phyloP scores from a whole-genome alignment of 75 land plant species.

The Chamaecyparis obtusa region DNA sequence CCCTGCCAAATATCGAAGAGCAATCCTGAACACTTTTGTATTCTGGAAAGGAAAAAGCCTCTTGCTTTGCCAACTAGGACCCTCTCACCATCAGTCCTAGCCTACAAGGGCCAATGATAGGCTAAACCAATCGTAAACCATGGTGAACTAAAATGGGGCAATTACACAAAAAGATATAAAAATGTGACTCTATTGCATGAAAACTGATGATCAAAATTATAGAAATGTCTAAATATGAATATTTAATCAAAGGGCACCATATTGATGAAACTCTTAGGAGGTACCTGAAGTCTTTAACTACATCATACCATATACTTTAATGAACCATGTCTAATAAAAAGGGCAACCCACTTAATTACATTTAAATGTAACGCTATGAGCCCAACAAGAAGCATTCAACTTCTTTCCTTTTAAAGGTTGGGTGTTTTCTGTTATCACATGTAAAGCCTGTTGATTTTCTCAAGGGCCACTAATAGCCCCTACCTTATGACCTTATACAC shows the following conservation, averaged over 20 bases:
- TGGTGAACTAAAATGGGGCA: too few species aligned
- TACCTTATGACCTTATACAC: not conserved
- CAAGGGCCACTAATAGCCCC: not conserved
- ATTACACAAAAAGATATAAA: not conserved
- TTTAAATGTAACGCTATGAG: not conserved
- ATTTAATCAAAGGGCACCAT: not conserved
- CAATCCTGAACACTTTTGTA: too few species aligned
- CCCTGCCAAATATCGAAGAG: too few species aligned
- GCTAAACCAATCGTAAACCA: too few species aligned
- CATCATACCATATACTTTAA: not conserved
- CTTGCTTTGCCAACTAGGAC: too few species aligned
- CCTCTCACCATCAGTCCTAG: too few species aligned
- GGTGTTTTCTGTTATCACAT: not conserved
- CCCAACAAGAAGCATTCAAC: not conserved
- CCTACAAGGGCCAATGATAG: too few species aligned
- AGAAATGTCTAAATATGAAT: not conserved
- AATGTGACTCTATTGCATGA: not conserved
- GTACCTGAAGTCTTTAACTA: not conserved
- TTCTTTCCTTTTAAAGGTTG: not conserved
- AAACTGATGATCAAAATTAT: not conserved
- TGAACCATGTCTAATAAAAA: not conserved
- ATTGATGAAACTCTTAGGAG: not conserved
- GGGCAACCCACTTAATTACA: not conserved
- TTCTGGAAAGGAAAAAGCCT: too few species aligned
- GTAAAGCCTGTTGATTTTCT: not conserved